Percentiles rank a stretch among this genome's conserved stretches.
These are phyloP conservation scores for Paramecium sexaurelia DNA, from an alignment of 73 alveolate genomes.

Conservation along the genomic window DNA sequence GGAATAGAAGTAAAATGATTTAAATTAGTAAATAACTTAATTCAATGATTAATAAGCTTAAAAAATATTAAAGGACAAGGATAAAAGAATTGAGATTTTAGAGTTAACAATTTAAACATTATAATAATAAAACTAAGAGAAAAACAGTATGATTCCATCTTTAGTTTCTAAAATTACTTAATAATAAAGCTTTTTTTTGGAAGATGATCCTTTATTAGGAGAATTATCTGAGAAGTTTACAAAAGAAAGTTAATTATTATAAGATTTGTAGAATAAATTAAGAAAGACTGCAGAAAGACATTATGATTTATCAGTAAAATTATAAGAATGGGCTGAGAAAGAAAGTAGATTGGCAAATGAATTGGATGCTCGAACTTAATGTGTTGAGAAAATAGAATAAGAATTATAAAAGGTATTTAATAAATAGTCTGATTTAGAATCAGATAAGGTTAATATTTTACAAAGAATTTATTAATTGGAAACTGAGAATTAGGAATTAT, in stretches of 20 bases:
- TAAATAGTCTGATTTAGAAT: slow-evolving; percentile 28
- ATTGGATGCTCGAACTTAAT: neutral
- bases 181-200: neutral
- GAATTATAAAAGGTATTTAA: neutral
- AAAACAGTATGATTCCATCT: neutral
- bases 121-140: neutral
- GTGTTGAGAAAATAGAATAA: neutral
- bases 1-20: neutral
- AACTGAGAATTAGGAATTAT: neutral
- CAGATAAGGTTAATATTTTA: neutral
- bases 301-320: neutral
- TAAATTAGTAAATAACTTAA: neutral
- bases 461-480: neutral
- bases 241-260: slow-evolving; percentile 6
- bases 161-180: neutral
- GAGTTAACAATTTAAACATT: neutral
- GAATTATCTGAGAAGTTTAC: neutral
- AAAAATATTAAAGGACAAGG: neutral
- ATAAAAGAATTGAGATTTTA: neutral
- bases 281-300: slow-evolving; percentile 32
- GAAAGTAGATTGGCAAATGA: slow-evolving; percentile 26
- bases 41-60: neutral
- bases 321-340: slow-evolving; percentile 40
- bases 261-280: neutral
- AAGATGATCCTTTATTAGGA: neutral